Base-by-base conservation (phyloP, 2,329 filamentous ascomycete species). In the Tolypocladium guangdongense region DNA sequence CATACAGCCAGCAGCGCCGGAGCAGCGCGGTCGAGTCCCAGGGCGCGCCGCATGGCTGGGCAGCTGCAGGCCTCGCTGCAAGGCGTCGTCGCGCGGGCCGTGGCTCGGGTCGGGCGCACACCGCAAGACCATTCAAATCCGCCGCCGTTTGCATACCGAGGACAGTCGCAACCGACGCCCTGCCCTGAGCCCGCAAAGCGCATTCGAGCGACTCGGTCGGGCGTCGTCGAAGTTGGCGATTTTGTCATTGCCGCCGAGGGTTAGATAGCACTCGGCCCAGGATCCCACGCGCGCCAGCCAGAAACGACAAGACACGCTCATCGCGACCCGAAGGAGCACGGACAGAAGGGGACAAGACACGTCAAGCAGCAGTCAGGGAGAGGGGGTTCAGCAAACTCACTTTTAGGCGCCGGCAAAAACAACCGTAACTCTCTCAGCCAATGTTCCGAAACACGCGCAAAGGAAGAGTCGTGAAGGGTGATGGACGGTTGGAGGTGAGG, bases 321-420 rank as follows among this genome's bases (percentile, higher is more conserved):
- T 7, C 16, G 27, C 43, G 16, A 27, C 33, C 47, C 32, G 16
- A 24, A 20, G n/a, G 47, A 24, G 39, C 12, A 37, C 35, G 38
- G 43, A 41, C 49, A 11, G 16, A 36, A 16, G n/a, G 37, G 22
- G 30, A 39, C 16, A 36, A 36, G 27, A 35, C 12, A 33, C 35
- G 52, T 35, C 18, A 24, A 18, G 36, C 22, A 24, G 20, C 37
- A 37, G 20, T 35, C 36, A 7, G 39, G 24, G 32, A 27, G 30
- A n/a, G 49, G 33, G 45, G 22, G 54, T 59, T 60, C 50, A 59
- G 46, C 57, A 60, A 58, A 77, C 75, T 77, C 68, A 78, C 75
- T 77, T 77, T 78, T 77, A 69, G 68, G 74, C 73, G 74, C 74
- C 74, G 71, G 70, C 68, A 74, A 74, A 70, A 74, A 72, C 70